phyloP scores from a whole-genome alignment of 2,329 filamentous ascomycete species.

The Cordyceps cicadae region DNA sequence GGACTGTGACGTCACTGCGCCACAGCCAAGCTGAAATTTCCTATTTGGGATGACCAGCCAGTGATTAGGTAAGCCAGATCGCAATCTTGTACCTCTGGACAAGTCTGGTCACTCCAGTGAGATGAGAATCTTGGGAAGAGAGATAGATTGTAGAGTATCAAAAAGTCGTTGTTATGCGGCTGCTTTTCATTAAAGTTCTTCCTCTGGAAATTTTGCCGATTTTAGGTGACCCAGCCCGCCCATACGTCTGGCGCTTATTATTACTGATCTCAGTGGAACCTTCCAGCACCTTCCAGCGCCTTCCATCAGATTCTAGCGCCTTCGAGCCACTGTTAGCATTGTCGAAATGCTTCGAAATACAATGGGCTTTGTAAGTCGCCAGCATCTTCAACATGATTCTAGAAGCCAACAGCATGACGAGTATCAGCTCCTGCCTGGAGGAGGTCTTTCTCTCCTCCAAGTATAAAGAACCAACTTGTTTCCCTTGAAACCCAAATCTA shows the following conservation, averaged over 20 bases:
- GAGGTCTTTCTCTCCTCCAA: constrained; percentile 2
- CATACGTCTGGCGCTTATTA: not conserved
- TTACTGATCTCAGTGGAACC: constrained; percentile 12
- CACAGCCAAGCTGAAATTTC: not conserved
- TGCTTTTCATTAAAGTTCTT: too few relatives aligned
- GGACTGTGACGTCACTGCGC: constrained; percentile 4
- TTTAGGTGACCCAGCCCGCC: too few relatives aligned
- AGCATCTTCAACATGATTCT: constrained; percentile 13
- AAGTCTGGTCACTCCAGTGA: too few relatives aligned
- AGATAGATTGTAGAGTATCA: too few relatives aligned
- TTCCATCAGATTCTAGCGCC: constrained; percentile 17
- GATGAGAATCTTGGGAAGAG: too few relatives aligned
- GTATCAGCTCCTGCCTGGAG: constrained; percentile 3
- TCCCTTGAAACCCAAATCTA: constrained; percentile 12
- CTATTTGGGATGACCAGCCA: not conserved
- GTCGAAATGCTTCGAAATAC: constrained; percentile 13
- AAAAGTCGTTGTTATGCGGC: too few relatives aligned
- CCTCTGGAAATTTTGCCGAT: too few relatives aligned
- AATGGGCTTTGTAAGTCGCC: constrained; percentile 13
- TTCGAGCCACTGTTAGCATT: constrained; percentile 14
- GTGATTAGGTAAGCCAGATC: not conserved
- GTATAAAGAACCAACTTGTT: constrained; percentile 24
- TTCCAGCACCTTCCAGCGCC: constrained; percentile 19
- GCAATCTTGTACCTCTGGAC: too few relatives aligned
- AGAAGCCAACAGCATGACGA: constrained; percentile 7